Evolutionary conservation across 2,329 filamentous ascomycete genomes (phyloP).

Genomic region (Diaporthe vaccinii): DNA sequence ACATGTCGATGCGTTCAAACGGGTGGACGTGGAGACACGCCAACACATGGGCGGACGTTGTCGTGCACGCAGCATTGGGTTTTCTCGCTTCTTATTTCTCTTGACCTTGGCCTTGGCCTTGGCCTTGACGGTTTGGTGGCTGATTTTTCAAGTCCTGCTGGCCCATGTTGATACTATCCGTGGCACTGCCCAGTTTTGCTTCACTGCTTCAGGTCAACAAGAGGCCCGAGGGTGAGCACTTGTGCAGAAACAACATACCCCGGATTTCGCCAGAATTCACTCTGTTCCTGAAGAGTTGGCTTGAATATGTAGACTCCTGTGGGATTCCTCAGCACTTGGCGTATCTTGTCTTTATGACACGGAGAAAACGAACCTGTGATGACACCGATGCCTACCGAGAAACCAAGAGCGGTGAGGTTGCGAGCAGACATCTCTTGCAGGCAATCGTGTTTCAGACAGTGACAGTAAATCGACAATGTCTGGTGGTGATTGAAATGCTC

Average conservation of each 20-base stretch:
- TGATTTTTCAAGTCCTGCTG: conserved; percentile 3
- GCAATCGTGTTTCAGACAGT: background rate
- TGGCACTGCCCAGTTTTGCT: background rate
- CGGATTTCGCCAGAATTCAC: conserved; percentile 24
- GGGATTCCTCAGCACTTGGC: conserved; percentile 38
- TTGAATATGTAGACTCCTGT: conserved; percentile 47
- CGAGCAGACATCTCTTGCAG: conserved; percentile 37
- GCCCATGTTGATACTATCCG: background rate
- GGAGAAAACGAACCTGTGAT: conserved; percentile 43
- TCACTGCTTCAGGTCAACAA: conserved; percentile 28
- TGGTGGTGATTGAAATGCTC: background rate
- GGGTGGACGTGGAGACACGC: background rate
- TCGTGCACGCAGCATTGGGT: background rate
- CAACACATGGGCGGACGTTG: background rate
- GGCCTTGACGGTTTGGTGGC: background rate
- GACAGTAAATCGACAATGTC: background rate
- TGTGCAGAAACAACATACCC: conserved; percentile 17
- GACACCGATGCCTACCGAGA: conserved; percentile 41
- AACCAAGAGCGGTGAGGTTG: conserved; percentile 32
- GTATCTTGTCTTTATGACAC: background rate
- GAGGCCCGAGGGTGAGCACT: background rate
- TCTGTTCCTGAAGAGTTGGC: conserved; percentile 44
- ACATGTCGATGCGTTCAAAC: background rate
- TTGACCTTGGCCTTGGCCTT: conserved; percentile 21
- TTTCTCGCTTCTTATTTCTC: background rate